Conservation (phyloP, 2,329 filamentous ascomycete species). For the Coniosporium tulheliwenetii region DNA sequence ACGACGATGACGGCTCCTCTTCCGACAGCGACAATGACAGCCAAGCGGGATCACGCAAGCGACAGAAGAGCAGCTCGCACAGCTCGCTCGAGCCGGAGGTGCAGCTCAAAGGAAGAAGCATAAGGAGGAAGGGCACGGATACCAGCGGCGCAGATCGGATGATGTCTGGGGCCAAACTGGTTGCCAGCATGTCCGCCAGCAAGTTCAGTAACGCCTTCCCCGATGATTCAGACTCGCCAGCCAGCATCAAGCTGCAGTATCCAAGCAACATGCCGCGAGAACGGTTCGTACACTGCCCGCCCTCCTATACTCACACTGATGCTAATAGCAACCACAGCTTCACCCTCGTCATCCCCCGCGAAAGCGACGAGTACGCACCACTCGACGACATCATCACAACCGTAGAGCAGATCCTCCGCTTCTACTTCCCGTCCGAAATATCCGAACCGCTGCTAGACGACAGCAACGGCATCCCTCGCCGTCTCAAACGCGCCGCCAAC, state of each 20-base stretch:
- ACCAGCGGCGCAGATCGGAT: conserved; percentile 18
- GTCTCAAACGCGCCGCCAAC: conserved; percentile 58
- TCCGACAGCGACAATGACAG: conserved; percentile 1
- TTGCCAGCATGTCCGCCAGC: conserved; percentile 7
- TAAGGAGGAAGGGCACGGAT: conserved; percentile 11
- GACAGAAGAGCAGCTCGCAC: conserved; percentile 15
- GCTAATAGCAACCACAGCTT: conserved; percentile 29
- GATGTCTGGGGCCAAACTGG: conserved; percentile 17
- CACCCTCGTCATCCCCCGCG: conserved; percentile 61
- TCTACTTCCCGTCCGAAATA: conserved; percentile 61
- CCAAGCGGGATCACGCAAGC: conserved; percentile 11
- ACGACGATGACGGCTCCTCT: background rate
- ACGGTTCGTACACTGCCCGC: conserved; percentile 30
- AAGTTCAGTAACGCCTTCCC: conserved; percentile 36
- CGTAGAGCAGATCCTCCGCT: conserved; percentile 45
- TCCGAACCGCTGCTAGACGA: conserved; percentile 54
- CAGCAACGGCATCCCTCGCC: conserved; percentile 57
- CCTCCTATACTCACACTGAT: conserved; percentile 7
- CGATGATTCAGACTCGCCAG: conserved; percentile 24
- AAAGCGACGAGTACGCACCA: conserved; percentile 50
- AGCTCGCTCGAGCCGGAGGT: conserved; percentile 20
- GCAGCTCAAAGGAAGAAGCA: conserved; percentile 10
- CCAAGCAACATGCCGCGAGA: conserved; percentile 58
- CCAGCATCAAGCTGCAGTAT: conserved; percentile 60
- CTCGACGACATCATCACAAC: conserved; percentile 46